Base-by-base conservation (phyloP, 2,329 filamentous ascomycete species). In the Botryotinia globosa region DNA sequence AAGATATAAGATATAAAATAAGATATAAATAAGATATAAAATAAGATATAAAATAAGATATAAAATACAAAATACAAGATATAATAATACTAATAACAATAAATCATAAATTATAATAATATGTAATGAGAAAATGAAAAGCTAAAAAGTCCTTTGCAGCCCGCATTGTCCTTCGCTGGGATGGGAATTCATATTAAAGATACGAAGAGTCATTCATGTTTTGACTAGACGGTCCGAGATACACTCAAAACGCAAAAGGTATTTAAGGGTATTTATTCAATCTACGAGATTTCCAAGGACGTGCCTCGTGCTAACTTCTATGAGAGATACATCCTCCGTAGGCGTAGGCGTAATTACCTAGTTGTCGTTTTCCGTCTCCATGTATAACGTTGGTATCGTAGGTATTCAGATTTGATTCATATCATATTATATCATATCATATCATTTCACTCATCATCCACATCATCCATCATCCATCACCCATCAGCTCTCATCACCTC, bases 351-450 rank as follows among this genome's bases (percentile, higher is more conserved):
- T n/a, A n/a, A n/a, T n/a, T n/a, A n/a, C n/a, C n/a, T n/a, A n/a
- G 20, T 51, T 51, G 39, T 63, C 37, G 61, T 22, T 63, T 63
- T 20, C 3, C 4, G 25, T 39, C 61, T 63, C 61, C 61, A 63
- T 63, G 44, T 63, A 63, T 63, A 63, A 63, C 37, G 61, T 63
- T 62, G n/a, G n/a, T n/a, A n/a, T n/a, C n/a, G n/a, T 62, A 42
- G 22, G 14, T 62, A 9, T 54, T 48, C 44, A n/a, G 22, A 5
- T 37, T 12, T n/a, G 34, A 48, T 25, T n/a, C 32, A 51, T 18
- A 25, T 37, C 44, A 65, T 25, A 51, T 32, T 29, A 61, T 29
- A 56, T 56, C 51, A 54, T 54, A 3, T 54, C 32, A 32, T 32
- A 2, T 32, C 51, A 29, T 56, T 56, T 39, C 32, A 39, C 3